Evolutionary conservation across 768 basidiomycete species (phyloP), one percentile per base, ranked within the genome.

Genomic region (Russula vinacea): DNA sequence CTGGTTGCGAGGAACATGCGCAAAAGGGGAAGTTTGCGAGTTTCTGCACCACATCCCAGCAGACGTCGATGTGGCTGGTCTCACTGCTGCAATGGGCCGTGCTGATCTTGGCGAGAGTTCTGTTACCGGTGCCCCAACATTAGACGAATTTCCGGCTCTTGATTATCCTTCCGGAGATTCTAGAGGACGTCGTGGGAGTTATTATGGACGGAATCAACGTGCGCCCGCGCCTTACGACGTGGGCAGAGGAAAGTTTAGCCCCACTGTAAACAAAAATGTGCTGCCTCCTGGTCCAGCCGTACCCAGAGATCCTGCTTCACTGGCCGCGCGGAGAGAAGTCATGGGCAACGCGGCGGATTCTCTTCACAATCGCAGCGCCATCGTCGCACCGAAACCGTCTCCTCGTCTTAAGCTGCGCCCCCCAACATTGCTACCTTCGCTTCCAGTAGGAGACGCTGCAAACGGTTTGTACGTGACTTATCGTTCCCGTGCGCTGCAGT

Each of bases 1-100:
- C 79, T 99, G 97, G 97, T 82, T 99, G 35, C 85, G 95, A 56
- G 96, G 96, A 6, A 94, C 94, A 51, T 99, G 97, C 72, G 92
- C 95, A 35, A 99, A 99, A 75, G 91, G 94, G 60, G 94, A 96
- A 62, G 85, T 83, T 68, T 98, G 95, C 84, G 97, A 98, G 76
- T 98, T 98, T 76, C 76, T 97, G 72, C 95, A 97, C 72, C 90
- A 92, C 73, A 78, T 95, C 5, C 93, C 92, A 7, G 87, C 90
- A 69, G 89, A 94, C 67, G 87, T 90, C 45, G 94, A 97, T 71
- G 81, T 93, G 42, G 74, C 85, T 49, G 80, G 83, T 62, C 78
- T 94, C 60, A 85, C 84, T 65, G 79, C 81, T 42, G 86, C 85
- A 29, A 83, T 93, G 76, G 78, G 84, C 7, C 82, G 85, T n/a